Evolutionary conservation across 371 early-diverging fungal species (phyloP).

Genomic region (Conidiobolus incongruus): DNA sequence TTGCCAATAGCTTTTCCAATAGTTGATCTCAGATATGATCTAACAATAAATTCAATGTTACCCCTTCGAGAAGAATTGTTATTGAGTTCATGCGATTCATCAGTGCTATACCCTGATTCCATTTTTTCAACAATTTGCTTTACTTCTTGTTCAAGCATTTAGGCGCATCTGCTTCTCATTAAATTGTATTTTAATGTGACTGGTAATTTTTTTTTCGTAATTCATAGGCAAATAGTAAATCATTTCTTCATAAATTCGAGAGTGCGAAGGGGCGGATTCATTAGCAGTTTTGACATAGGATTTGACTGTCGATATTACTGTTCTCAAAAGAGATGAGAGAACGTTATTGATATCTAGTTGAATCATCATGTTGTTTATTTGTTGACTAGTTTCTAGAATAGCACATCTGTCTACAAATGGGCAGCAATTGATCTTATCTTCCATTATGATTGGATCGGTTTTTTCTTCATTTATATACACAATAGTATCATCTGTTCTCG

Average conservation of each 20-base stretch:
- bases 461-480: conserved; percentile 1
- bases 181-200: neutral
- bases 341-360: neutral
- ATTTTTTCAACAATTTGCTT: neutral
- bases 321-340: neutral
- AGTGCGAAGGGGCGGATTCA: neutral
- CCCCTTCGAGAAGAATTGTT: neutral
- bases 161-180: neutral
- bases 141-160: neutral
- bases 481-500: neutral
- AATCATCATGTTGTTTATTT: neutral
- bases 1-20: neutral
- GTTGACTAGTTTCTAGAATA: too few species aligned
- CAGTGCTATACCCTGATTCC: neutral
- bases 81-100: neutral
- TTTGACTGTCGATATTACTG: neutral
- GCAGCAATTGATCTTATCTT: too few species aligned
- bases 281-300: neutral
- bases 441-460: neutral
- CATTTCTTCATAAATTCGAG: neutral
- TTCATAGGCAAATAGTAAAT: neutral
- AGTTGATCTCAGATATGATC: neutral
- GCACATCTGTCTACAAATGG: too few species aligned
- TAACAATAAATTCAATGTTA: neutral
- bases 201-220: neutral